Evolutionary conservation across 306 rosid species (phyloP), one percentile per base, ranked within the genome.

Genomic region (Nissolia schottii): DNA sequence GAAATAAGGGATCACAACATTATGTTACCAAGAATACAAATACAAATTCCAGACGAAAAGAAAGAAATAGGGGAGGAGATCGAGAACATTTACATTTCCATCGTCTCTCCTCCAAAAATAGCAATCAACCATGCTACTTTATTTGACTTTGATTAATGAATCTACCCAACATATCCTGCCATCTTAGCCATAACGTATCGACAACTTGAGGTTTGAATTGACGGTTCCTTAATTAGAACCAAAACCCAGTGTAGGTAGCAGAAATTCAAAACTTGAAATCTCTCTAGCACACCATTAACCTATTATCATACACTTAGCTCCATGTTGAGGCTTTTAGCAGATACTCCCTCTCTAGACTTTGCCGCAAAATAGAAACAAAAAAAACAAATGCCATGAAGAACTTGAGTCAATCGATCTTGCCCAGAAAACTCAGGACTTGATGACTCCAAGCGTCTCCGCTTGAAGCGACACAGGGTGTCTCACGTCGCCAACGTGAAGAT

Each of bases 401-500:
- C 28, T 0, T 57, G 22, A n/a, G 5, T 56, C 14, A 41, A 34
- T 53, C 16, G 16, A 14, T 51, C 7, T 54, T 18, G 9, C 70
- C 48, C 35, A 15, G 3, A 13, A 77, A 24, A 28, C n/a, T 72
- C 43, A 89, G 0, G 89, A 67, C 60, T 87, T 87, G 72, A 87
- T 82, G 28, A 82, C 80, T 3, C 90, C 85, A 9, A 85, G 77
- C 10, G 85, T 73, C 10, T 65, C 13, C 1, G 88, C 84, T 78
- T 84, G 83, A 43, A 92, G 85, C 0, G 91, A 77, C 0, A 87
- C 9, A 1, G 83, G 75, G 64, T 85, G 97, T 29, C 73, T 72
- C 35, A 76, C 35, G 38, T 83, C 81, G 1, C 90, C 90, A 60
- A 87, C 71, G 60, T 90, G 86, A 76, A 92, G 66, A 56, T 34